Evolutionary conservation across 2,329 filamentous ascomycete species (phyloP).

Genomic region (Aspergillus sp.): DNA sequence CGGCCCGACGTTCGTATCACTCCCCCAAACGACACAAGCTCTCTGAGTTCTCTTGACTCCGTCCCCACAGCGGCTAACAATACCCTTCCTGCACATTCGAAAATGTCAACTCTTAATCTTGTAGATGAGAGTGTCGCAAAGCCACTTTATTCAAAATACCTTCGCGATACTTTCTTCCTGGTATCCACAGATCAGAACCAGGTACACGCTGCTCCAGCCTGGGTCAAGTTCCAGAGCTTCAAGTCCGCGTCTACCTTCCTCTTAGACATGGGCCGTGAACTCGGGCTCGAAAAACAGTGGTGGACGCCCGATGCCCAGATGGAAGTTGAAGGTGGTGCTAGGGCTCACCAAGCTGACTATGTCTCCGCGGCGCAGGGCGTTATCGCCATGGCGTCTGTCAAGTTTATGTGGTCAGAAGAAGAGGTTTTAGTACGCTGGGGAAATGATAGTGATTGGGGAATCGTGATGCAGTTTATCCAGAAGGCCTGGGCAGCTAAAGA

Average conservation of each 20-base stretch:
- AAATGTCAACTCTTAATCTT: neutral
- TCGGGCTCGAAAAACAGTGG: constrained; percentile 2
- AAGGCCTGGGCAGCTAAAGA: constrained; percentile 16
- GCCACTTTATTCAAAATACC: neutral
- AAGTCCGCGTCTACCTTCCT: constrained; percentile 17
- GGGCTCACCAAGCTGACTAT: neutral
- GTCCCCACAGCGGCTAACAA: neutral
- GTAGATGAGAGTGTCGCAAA: neutral
- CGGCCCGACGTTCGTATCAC: neutral
- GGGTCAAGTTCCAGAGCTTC: constrained; percentile 17
- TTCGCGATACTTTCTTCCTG: constrained; percentile 16
- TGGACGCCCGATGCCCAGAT: constrained; percentile 15
- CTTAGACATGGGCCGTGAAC: constrained; percentile 15
- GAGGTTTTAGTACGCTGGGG: constrained; percentile 21
- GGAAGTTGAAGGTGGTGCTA: constrained; percentile 3
- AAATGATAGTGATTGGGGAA: constrained; percentile 16
- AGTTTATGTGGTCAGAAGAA: constrained; percentile 21
- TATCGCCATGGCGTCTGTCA: constrained; percentile 20
- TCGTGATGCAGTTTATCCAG: constrained; percentile 14
- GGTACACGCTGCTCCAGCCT: constrained; percentile 16
- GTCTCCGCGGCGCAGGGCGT: neutral
- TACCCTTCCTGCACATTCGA: neutral
- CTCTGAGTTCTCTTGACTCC: neutral
- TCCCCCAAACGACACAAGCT: neutral
- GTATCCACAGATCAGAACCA: constrained; percentile 13